Evolutionary conservation across 306 rosid genomes (phyloP).

Genomic region (Leucaena leucocephala): DNA sequence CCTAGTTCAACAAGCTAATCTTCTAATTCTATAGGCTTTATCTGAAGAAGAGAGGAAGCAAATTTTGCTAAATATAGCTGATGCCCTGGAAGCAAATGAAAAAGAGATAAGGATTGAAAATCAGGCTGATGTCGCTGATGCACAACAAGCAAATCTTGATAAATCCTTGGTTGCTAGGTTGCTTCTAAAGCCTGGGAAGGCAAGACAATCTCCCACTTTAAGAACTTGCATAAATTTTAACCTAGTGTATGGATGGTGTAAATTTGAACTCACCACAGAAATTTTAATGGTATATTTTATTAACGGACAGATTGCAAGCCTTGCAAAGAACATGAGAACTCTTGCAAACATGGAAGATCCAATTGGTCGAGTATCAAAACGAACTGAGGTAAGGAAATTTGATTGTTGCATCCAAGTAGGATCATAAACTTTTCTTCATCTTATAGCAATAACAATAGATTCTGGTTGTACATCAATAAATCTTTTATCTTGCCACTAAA

Average conservation of each 20-base stretch:
- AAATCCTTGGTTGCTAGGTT: constrained; percentile 81
- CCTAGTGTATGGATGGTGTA: constrained; percentile 7
- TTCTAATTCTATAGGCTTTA: constrained; percentile 60
- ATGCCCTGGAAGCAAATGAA: constrained; percentile 83
- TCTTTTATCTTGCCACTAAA: neutral
- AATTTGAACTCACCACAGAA: constrained; percentile 11
- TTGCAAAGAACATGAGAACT: constrained; percentile 75
- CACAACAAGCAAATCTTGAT: constrained; percentile 80
- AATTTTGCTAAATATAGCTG: constrained; percentile 82
- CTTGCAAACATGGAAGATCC: constrained; percentile 98
- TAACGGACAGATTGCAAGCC: constrained; percentile 72
- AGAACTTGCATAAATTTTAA: constrained; percentile 27
- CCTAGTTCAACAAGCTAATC: constrained; percentile 37
- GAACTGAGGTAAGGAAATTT: constrained; percentile 65
- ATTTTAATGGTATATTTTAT: constrained; percentile 37
- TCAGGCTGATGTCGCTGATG: constrained; percentile 80
- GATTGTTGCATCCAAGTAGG: constrained; percentile 3
- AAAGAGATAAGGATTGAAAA: constrained; percentile 71
- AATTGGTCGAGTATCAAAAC: constrained; percentile 75
- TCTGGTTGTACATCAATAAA: constrained; percentile 17
- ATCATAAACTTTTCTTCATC: neutral
- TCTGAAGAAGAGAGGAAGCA: constrained; percentile 80
- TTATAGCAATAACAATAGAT: constrained; percentile 11
- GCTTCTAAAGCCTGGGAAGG: constrained; percentile 85
- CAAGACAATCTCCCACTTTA: constrained; percentile 35